Evolutionary conservation across 208 protist species (phyloP).

Genomic region (Porcisia hertigi): DNA sequence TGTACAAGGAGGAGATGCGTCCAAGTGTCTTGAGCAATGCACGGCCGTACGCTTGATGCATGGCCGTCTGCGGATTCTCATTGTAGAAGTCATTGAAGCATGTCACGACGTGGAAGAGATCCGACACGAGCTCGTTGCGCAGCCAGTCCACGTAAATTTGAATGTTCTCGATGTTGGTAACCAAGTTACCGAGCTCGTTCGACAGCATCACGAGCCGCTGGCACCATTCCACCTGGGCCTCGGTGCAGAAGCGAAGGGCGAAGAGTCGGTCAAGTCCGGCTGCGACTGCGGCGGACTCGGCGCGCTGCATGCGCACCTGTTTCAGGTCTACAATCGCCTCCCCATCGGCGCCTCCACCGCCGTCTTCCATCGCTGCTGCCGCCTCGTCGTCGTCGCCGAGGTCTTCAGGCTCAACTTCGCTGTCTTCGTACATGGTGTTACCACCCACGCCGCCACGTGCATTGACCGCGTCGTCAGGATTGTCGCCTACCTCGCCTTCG

Average conservation of each 20-base stretch:
- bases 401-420: conserved; percentile 9
- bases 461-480: not conserved
- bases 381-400: conserved; percentile 18
- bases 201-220: conserved; percentile 65
- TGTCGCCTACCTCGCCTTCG: not conserved
- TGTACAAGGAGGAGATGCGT: conserved; percentile 74
- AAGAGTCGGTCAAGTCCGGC: conserved; percentile 76
- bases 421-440: not conserved
- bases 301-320: conserved; percentile 54
- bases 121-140: conserved; percentile 71
- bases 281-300: conserved; percentile 65
- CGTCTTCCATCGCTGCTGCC: conserved; percentile 24
- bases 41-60: conserved; percentile 66
- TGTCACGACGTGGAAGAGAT: conserved; percentile 78
- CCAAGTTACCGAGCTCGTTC: conserved; percentile 58
- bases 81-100: conserved; percentile 85
- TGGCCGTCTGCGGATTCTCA: conserved; percentile 46
- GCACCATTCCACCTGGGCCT: conserved; percentile 85
- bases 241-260: conserved; percentile 63
- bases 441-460: not conserved
- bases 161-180: conserved; percentile 59
- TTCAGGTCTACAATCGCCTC: conserved; percentile 20
- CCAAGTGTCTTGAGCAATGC: conserved; percentile 79
- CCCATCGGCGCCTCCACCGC: conserved; percentile 23
- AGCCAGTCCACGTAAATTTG: conserved; percentile 76